Base-by-base conservation (phyloP, 306 rosid genomes). In the Gastrolobium villosum region DNA sequence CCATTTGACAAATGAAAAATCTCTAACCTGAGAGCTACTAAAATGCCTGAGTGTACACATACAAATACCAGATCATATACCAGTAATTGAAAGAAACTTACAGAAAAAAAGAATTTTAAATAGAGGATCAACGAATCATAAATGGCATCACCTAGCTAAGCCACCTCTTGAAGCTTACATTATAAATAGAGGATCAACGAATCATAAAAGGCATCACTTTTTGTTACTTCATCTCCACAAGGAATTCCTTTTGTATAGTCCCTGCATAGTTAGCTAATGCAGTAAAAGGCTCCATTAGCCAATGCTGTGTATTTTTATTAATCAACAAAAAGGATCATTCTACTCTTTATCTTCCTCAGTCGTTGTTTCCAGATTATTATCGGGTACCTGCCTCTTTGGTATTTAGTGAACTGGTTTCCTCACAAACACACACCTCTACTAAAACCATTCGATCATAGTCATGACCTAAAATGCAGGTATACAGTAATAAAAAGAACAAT, bases 1-100 rank as follows among this genome's bases (percentile, higher is more conserved):
- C 34, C 10, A 49, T 53, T 70, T 49, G 67, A 64, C 39, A 36
- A 46, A 40, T 37, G 44, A 74, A 78, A 52, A 60, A 60, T 37
- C 74, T 61, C 81, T 70, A 66, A 85, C 87, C 84, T 79, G 86
- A 57, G 87, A 82, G 79, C 82, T 72, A 72, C 68, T 34, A 52
- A 81, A 86, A 74, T 81, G 80, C 65, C 88, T 65, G 55, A 44
- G 59, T 70, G 74, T 53, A 50, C 80, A 15, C 43, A 74, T 31
- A 54, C 70, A 69, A 50, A 52, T 54, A 53, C 32, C 43, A 60
- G 32, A 81, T 72, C 66, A 83, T 41, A 77, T 13, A 71, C 28
- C 26, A 43, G 65, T 5, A 26, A 30, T 43, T 31, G 76, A 70
- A 75, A 35, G 70, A 59, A 72, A 41, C 11, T 15, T 35, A 45